These are phyloP conservation scores for Trametes elegans DNA, from an alignment of 768 basidiomycete genomes.

Conservation along the genomic window DNA sequence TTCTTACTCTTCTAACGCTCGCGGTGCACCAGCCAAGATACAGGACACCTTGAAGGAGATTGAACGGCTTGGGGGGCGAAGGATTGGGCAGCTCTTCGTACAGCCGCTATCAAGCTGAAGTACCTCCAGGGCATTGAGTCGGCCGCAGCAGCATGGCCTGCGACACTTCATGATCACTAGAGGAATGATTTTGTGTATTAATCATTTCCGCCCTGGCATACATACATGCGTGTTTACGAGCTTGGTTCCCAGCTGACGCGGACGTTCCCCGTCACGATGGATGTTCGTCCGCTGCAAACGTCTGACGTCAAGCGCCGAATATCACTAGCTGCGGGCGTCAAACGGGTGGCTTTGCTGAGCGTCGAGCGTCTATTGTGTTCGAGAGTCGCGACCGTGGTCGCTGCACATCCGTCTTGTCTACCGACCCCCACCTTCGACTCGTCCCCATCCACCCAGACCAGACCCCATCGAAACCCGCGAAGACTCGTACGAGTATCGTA, in stretches of 20 bases:
- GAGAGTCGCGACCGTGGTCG: background rate
- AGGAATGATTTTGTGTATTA: background rate
- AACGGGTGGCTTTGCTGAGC: background rate
- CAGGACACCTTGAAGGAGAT: conserved; percentile 44
- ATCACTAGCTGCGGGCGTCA: background rate
- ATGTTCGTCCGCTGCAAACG: background rate
- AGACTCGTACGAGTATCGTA: too few species aligned
- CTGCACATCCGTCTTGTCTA: background rate
- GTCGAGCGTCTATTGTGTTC: background rate
- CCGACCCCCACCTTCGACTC: background rate
- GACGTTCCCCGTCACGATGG: too few species aligned
- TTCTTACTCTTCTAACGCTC: background rate
- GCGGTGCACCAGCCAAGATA: conserved; percentile 48
- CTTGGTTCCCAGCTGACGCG: too few species aligned
- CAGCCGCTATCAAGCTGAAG: conserved; percentile 62
- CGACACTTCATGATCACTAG: conserved; percentile 27
- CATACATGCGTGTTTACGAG: too few species aligned
- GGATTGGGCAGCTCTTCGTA: conserved; percentile 58
- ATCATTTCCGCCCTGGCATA: background rate
- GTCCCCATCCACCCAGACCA: background rate
- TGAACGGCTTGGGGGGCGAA: conserved; percentile 40
- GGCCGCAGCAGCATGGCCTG: conserved; percentile 43
- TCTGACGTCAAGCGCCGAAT: background rate
- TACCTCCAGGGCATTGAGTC: conserved; percentile 68
- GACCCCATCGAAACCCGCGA: too few species aligned